A percentile compares a stretch with the other conserved stretches of the same genome.
These are phyloP conservation scores for Beta lomatogona DNA, from an alignment of 179 eudicot genomes.

Conservation along the genomic window DNA sequence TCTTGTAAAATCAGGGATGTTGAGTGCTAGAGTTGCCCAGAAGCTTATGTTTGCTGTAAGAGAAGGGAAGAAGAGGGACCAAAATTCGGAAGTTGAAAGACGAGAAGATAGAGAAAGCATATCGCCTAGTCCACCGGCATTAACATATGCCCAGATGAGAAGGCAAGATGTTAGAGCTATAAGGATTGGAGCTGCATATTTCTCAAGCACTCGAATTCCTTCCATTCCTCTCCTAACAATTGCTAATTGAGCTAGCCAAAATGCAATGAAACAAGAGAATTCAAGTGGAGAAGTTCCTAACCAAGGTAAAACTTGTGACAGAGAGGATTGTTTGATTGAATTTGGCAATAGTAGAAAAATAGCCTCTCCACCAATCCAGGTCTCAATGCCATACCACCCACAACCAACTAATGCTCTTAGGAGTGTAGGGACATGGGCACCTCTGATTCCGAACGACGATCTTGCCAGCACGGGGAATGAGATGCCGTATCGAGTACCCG, in stretches of 20 bases:
- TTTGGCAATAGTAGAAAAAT: conserved; percentile 66
- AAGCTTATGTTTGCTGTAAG: conserved; percentile 92
- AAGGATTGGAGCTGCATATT: conserved; percentile 85
- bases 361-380: conserved; percentile 99
- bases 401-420: conserved; percentile 89
- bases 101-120: conserved; percentile 71
- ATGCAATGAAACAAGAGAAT: conserved; percentile 68
- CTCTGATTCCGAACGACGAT: conserved; percentile 83
- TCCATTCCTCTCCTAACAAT: conserved; percentile 89
- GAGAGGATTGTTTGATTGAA: conserved; percentile 43
- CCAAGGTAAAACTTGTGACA: conserved; percentile 58
- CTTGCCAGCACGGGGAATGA: conserved; percentile 88
- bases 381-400: conserved; percentile 97
- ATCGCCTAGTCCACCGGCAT: conserved; percentile 80
- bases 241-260: conserved; percentile 79
- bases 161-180: conserved; percentile 66
- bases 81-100: conserved; percentile 61
- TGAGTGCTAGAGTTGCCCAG: conserved; percentile 90
- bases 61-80: conserved; percentile 86
- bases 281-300: conserved; percentile 91
- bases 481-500: conserved; percentile 80
- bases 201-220: conserved; percentile 76
- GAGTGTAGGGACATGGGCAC: conserved; percentile 84
- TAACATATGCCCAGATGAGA: conserved; percentile 77
- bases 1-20: conserved; percentile 97